These are phyloP conservation scores for Aspergillus biplanus DNA, from an alignment of 495 filamentous ascomycete genomes.

Conservation along the genomic window DNA sequence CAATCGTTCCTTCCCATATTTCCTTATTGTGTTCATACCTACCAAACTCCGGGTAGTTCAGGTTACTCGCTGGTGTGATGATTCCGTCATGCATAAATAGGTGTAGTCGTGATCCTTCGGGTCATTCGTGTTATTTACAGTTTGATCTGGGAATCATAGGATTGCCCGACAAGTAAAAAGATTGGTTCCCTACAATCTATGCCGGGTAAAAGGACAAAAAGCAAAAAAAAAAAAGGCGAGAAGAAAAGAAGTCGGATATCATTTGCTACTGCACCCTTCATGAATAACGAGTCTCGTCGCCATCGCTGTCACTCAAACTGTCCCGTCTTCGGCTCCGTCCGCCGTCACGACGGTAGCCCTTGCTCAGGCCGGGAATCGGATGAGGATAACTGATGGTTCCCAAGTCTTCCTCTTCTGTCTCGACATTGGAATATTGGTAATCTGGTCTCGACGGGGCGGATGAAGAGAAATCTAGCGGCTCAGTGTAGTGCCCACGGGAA, in stretches of 20 bases:
- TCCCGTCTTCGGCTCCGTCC: constrained; percentile 44
- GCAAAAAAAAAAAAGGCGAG: constrained; percentile 6
- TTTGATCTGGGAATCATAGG: background rate
- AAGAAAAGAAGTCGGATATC: background rate
- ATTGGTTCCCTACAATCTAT: background rate
- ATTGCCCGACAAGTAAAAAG: no score
- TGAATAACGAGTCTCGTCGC: constrained; percentile 35
- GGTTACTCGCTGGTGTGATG: background rate
- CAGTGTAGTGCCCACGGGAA: constrained; percentile 59
- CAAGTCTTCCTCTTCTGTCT: constrained; percentile 59
- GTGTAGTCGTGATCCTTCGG: constrained; percentile 4
- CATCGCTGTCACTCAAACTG: constrained; percentile 61
- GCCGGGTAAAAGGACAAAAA: background rate
- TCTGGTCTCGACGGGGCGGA: constrained; percentile 49
- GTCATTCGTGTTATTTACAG: constrained; percentile 10
- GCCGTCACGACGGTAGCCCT: constrained; percentile 50
- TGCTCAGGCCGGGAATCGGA: constrained; percentile 73
- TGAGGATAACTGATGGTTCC: constrained; percentile 85
- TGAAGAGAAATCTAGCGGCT: constrained; percentile 53
- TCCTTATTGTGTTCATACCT: constrained; percentile 8
- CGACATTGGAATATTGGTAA: constrained; percentile 53
- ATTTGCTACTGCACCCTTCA: constrained; percentile 11
- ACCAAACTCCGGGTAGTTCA: background rate
- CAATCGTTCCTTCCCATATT: background rate
- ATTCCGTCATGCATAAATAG: constrained; percentile 6